Conservation (phyloP, 768 basidiomycete genomes). For the Gymnopilus junonius region DNA sequence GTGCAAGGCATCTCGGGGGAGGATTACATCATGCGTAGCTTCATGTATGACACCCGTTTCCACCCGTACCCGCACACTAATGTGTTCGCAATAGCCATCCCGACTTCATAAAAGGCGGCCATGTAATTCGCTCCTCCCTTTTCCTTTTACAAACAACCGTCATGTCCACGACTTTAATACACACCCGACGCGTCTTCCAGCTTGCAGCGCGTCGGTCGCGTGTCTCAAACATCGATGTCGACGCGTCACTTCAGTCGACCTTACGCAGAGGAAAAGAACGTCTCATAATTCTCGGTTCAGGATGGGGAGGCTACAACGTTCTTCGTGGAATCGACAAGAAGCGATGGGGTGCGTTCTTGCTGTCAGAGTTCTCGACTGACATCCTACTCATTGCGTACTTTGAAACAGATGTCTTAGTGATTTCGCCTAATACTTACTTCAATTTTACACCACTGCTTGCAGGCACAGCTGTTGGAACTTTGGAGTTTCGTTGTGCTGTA, state of each 20-base stretch:
- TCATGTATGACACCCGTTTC: constrained; percentile 5
- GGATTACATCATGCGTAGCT: neutral
- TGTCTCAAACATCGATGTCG: neutral
- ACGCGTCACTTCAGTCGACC: constrained; percentile 45
- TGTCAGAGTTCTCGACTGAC: neutral
- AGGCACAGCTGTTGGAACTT: constrained; percentile 77
- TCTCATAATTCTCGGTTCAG: constrained; percentile 74
- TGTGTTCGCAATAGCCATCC: neutral
- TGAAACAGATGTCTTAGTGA: constrained; percentile 59
- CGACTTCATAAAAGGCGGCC: neutral
- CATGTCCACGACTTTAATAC: neutral
- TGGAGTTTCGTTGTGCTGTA: constrained; percentile 80
- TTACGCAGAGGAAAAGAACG: constrained; percentile 40
- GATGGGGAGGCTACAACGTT: constrained; percentile 80
- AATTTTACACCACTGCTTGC: constrained; percentile 73
- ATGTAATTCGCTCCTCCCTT: neutral
- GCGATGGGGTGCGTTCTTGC: constrained; percentile 55
- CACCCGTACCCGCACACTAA: neutral
- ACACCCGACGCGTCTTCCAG: neutral
- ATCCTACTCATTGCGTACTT: neutral
- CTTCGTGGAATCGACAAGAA: constrained; percentile 71
- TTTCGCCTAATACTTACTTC: constrained; percentile 72
- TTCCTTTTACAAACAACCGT: neutral
- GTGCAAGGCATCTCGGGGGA: neutral
- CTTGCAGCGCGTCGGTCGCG: neutral